These are phyloP conservation scores for Trichoderma koningii DNA, from an alignment of 2,329 filamentous ascomycete genomes.

Conservation along the genomic window DNA sequence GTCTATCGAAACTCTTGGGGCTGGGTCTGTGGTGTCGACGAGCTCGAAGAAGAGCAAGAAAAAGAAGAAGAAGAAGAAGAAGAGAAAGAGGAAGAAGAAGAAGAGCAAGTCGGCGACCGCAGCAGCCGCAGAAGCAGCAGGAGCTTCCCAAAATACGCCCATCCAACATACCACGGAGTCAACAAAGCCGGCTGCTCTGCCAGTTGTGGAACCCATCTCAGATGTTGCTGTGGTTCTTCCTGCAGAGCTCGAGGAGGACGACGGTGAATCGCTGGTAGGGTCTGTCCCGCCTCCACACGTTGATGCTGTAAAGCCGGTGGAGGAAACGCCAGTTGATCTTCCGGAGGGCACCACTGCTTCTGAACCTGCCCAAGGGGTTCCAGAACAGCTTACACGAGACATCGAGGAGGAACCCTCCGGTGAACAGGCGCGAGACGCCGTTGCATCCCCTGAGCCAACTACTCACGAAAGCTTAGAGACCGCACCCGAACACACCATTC, in stretches of 20 bases:
- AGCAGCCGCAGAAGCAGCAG: conserved; percentile 1
- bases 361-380: background rate
- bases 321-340: background rate
- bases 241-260: background rate
- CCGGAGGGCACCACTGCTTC: background rate
- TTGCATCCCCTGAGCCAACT: background rate
- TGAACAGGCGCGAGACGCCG: background rate
- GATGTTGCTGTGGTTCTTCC: background rate
- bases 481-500: background rate
- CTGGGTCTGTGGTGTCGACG: background rate
- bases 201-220: background rate
- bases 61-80: conserved; percentile 28
- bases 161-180: background rate
- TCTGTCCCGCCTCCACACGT: background rate
- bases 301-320: background rate
- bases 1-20: conserved; percentile 13
- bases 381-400: background rate
- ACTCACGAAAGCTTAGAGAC: background rate
- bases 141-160: background rate
- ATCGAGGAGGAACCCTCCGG: background rate
- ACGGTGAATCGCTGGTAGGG: background rate
- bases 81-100: conserved; percentile 10
- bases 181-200: background rate
- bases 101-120: conserved; percentile 6
- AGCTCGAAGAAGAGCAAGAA: conserved; percentile 29